Conservation (phyloP, 1,139 yeast species). For the Candida sp. region DNA sequence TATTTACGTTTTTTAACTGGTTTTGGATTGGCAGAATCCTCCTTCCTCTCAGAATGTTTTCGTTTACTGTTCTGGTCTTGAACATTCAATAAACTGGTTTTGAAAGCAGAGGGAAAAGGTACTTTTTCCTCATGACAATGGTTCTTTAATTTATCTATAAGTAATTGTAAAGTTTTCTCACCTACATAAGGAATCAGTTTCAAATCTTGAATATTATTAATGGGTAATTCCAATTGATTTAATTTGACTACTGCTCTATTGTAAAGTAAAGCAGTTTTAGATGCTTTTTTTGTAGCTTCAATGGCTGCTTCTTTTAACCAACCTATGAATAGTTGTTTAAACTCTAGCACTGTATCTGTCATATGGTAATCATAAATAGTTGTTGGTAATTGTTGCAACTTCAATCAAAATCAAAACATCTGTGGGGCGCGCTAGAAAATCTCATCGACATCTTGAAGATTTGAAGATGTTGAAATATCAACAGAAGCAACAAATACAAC, state of each 20-base stretch:
- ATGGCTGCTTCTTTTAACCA: constrained; percentile 56
- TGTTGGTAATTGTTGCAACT: no score
- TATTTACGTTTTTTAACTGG: constrained; percentile 34
- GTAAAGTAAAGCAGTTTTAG: constrained; percentile 43
- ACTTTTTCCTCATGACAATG: constrained; percentile 46
- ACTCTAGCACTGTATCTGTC: constrained; percentile 8
- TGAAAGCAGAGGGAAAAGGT: constrained; percentile 29
- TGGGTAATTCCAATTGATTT: constrained; percentile 34
- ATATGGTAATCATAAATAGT: constrained; percentile 2
- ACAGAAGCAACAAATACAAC: neutral
- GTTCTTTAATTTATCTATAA: constrained; percentile 35
- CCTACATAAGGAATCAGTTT: constrained; percentile 56
- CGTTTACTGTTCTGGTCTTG: constrained; percentile 1
- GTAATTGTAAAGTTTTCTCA: constrained; percentile 50
- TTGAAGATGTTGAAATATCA: neutral
- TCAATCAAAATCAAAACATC: no score
- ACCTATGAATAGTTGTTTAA: constrained; percentile 29
- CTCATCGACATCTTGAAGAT: neutral
- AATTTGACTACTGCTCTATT: constrained; percentile 48
- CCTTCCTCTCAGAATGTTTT: neutral
- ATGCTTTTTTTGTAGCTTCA: constrained; percentile 35
- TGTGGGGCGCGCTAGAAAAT: neutral
- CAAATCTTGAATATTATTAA: constrained; percentile 50
- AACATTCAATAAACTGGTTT: constrained; percentile 2
- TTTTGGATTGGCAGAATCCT: constrained; percentile 15